A percentile compares a stretch with the other conserved stretches of the same genome.
Evolutionary conservation across 1,284 basidiomycete species (phyloP).

Genomic region (Puccinia novopanici): DNA sequence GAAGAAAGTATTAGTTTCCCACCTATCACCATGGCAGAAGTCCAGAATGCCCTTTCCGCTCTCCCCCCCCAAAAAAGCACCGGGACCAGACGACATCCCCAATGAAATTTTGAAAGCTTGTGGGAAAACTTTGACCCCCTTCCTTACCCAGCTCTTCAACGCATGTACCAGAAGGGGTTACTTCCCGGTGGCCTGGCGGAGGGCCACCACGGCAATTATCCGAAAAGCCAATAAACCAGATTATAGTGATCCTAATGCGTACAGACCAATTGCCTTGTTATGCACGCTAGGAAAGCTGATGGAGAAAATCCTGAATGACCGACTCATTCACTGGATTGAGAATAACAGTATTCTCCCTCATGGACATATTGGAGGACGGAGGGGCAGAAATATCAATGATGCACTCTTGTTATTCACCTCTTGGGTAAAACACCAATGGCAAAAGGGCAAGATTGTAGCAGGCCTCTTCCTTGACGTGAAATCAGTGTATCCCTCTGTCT

Average conservation of each 20-base stretch:
- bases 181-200: conserved; percentile 21
- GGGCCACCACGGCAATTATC: conserved; percentile 27
- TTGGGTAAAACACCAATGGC: too few relatives aligned
- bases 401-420: neutral
- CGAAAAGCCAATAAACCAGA: conserved; percentile 18
- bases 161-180: neutral
- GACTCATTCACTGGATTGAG: conserved; percentile 8
- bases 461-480: conserved; percentile 41
- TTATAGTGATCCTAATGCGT: conserved; percentile 11
- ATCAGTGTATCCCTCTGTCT: conserved; percentile 26
- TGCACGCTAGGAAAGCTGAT: conserved; percentile 27
- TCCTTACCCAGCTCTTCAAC: conserved; percentile 2
- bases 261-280: conserved; percentile 16
- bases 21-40: too few relatives aligned
- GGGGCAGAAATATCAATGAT: neutral
- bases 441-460: neutral
- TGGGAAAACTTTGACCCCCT: neutral
- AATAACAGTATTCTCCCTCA: neutral
- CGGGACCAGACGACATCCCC: conserved; percentile 1
- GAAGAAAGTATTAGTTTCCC: neutral
- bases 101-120: conserved; percentile 21
- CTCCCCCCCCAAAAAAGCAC: conserved; percentile 19
- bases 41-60: neutral
- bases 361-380: neutral
- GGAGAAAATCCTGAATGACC: conserved; percentile 24